Evolutionary conservation across 2,329 filamentous ascomycete species (phyloP).

Genomic region (Hypomyces rosellus): DNA sequence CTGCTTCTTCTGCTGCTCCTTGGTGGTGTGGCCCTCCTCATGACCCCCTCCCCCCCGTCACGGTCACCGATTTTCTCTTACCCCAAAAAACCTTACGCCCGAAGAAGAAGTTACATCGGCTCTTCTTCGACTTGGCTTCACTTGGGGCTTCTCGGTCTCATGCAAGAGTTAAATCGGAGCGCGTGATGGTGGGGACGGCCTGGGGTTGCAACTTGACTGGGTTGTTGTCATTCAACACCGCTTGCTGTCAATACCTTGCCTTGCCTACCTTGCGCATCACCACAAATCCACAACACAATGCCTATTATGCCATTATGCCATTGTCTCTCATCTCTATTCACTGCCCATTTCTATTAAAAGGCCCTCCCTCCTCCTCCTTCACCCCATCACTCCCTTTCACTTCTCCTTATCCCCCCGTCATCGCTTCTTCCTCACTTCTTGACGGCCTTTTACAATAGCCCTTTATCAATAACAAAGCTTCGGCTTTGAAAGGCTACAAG

Average conservation of each 20-base stretch:
- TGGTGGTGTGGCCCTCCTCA: constrained; percentile 2
- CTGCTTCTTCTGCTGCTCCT: not conserved
- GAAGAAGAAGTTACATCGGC: constrained; percentile 11
- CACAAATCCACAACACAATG: not conserved
- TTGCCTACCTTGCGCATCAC: not conserved
- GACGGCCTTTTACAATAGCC: not conserved
- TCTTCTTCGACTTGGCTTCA: constrained; percentile 7
- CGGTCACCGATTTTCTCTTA: constrained; percentile 2
- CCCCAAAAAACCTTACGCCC: constrained; percentile 6
- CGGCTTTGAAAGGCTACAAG: not conserved
- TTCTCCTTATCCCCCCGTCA: constrained; percentile 7
- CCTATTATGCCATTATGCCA: not conserved
- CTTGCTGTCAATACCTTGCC: not conserved
- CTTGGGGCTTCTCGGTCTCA: constrained; percentile 10
- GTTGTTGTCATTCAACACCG: constrained; percentile 7
- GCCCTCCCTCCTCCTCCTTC: constrained; percentile 1
- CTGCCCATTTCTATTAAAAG: constrained; percentile 12
- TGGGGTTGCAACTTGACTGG: not conserved
- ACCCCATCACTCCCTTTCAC: constrained; percentile 2
- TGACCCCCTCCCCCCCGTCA: constrained; percentile 7
- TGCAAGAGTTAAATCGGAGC: constrained; percentile 9
- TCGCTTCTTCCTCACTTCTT: not conserved
- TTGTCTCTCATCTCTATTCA: constrained; percentile 8
- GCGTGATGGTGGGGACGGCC: constrained; percentile 12
- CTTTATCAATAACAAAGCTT: constrained; percentile 6